Evolutionary conservation across 495 filamentous ascomycete genomes (phyloP).

Genomic region (Usnea hakonensis): DNA sequence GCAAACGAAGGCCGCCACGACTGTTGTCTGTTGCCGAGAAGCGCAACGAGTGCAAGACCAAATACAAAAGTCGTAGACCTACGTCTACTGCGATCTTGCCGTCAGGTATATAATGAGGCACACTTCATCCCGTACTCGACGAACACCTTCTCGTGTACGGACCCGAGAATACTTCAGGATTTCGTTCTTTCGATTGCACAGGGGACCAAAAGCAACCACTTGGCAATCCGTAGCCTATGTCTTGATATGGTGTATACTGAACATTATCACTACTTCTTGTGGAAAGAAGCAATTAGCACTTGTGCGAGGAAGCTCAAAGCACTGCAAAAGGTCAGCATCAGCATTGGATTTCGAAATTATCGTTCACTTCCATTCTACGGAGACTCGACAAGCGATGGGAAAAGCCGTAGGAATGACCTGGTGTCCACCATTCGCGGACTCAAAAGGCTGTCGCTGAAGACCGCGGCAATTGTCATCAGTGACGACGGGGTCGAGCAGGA

Average conservation of each 20-base stretch:
- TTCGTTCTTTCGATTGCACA: not conserved
- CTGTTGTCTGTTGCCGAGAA: not conserved
- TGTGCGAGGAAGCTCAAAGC: not conserved
- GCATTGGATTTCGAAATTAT: too few species aligned
- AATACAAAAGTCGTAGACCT: not conserved
- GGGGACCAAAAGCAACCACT: not conserved
- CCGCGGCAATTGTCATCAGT: not conserved
- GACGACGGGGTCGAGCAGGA: not conserved
- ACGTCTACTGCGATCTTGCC: not conserved
- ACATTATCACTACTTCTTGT: rapidly evolving
- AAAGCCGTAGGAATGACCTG: too few species aligned
- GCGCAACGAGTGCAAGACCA: not conserved
- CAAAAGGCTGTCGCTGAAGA: not conserved
- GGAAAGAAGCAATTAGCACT: not conserved
- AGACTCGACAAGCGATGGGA: not conserved
- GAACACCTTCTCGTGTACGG: not conserved
- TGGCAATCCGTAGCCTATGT: not conserved
- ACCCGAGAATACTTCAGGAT: not conserved
- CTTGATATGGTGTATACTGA: not conserved
- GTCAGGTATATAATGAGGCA: constrained; percentile 1
- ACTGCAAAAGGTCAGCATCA: not conserved
- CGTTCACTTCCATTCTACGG: too few species aligned
- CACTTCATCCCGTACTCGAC: not conserved
- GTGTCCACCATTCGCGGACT: not conserved
- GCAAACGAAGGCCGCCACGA: not conserved